phyloP scores from a whole-genome alignment of 306 rosid species.

The Erythrophleum fordii region DNA sequence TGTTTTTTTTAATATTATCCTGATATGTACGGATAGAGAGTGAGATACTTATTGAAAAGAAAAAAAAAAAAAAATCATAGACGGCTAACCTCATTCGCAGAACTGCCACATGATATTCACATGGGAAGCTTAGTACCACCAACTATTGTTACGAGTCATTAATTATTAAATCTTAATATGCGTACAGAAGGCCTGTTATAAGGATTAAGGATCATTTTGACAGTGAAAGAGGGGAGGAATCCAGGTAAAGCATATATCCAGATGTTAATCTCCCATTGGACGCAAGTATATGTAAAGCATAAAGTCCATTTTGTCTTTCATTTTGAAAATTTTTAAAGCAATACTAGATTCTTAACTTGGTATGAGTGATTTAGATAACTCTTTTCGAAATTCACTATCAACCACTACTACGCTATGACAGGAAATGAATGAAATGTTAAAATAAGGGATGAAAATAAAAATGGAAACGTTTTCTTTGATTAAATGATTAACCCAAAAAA shows the following conservation, averaged over 20 bases:
- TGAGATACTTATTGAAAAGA: background rate
- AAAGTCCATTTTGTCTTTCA: conserved; percentile 1
- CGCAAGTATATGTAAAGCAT: conserved; percentile 11
- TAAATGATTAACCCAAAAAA: background rate
- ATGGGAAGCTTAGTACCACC: background rate
- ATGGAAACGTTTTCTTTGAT: background rate
- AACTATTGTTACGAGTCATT: background rate
- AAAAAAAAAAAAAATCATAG: background rate
- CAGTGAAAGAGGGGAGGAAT: conserved; percentile 3
- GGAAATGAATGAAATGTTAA: background rate
- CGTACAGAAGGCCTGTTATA: background rate
- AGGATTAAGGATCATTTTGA: background rate
- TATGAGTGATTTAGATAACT: conserved; percentile 15
- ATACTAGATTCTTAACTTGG: conserved; percentile 34
- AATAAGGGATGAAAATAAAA: background rate
- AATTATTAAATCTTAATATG: background rate
- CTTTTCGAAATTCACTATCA: conserved; percentile 19
- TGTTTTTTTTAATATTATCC: background rate
- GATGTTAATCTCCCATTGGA: background rate
- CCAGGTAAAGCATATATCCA: background rate
- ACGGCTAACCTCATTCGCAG: background rate
- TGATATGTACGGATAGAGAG: background rate
- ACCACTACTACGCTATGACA: background rate
- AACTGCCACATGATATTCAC: conserved; percentile 27
- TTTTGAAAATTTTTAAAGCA: conserved; percentile 6